phyloP scores from a whole-genome alignment of 495 filamentous ascomycete genomes.

The Pyronema domesticum region DNA sequence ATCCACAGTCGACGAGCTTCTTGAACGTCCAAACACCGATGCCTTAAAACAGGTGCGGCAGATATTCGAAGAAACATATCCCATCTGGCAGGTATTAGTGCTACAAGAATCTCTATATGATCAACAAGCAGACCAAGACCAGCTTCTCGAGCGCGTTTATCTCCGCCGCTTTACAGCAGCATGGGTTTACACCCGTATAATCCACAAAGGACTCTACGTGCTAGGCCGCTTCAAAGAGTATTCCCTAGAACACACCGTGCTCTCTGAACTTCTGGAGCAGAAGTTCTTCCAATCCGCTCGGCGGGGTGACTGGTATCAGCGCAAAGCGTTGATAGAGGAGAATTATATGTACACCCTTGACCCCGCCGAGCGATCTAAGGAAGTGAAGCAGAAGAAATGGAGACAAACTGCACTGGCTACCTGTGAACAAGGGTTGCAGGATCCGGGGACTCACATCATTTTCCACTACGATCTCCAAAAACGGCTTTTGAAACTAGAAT shows the following conservation, averaged over 20 bases:
- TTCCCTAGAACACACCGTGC: slow-evolving; percentile 53
- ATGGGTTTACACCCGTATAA: slow-evolving; percentile 83
- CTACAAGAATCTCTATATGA: slow-evolving; percentile 53
- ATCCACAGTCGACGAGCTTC: slow-evolving; percentile 60
- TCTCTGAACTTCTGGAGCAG: slow-evolving; percentile 62
- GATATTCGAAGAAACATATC: slow-evolving; percentile 56
- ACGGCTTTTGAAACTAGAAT: slow-evolving; percentile 70
- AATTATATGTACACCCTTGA: slow-evolving; percentile 63
- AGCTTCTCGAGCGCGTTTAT: slow-evolving; percentile 75
- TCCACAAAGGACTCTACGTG: slow-evolving; percentile 72
- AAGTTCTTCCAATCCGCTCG: slow-evolving; percentile 68
- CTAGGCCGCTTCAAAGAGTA: slow-evolving; percentile 70
- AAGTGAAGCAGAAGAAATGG: slow-evolving; percentile 67
- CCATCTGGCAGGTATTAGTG: slow-evolving; percentile 60
- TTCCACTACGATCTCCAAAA: slow-evolving; percentile 93
- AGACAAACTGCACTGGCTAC: slow-evolving; percentile 59
- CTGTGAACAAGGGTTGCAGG: slow-evolving; percentile 73
- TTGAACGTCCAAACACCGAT: slow-evolving; percentile 54
- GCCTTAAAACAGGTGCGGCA: slow-evolving; percentile 50
- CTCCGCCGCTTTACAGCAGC: slow-evolving; percentile 79
- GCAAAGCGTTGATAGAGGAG: slow-evolving; percentile 85
- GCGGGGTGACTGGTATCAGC: slow-evolving; percentile 87
- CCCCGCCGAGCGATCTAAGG: slow-evolving; percentile 30
- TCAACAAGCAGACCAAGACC: slow-evolving; percentile 31
- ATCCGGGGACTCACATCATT: slow-evolving; percentile 72